These are phyloP conservation scores for Gynochthodes officinalis DNA, from an alignment of 257 asterid genomes.

Conservation along the genomic window DNA sequence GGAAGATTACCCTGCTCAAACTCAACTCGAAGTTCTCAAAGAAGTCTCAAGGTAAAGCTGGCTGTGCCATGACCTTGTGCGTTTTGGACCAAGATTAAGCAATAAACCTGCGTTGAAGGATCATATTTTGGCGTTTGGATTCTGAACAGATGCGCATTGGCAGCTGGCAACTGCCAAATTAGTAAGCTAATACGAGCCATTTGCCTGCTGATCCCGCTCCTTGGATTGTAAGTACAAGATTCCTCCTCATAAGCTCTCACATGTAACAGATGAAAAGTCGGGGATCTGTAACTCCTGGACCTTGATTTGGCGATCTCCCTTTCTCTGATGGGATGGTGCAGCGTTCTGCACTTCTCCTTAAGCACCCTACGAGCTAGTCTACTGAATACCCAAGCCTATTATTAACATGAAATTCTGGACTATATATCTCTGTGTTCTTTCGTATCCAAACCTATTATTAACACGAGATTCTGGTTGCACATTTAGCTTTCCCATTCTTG, in stretches of 20 bases:
- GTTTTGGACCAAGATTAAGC: background rate
- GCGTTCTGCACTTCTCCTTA: background rate
- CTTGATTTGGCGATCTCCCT: too few species aligned
- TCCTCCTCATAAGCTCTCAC: background rate
- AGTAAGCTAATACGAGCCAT: background rate
- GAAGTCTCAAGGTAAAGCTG: slow-evolving; percentile 1
- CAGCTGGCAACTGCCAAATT: background rate
- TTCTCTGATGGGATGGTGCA: background rate
- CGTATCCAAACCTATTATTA: too few species aligned
- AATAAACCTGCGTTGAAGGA: background rate
- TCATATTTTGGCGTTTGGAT: background rate
- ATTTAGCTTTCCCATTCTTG: background rate
- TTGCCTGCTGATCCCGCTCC: background rate
- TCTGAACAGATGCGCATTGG: background rate
- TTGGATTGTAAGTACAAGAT: background rate
- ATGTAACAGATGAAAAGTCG: background rate
- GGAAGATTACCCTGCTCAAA: background rate
- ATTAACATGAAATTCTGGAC: background rate
- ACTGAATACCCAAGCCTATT: too few species aligned
- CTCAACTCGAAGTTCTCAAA: background rate
- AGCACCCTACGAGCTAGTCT: background rate
- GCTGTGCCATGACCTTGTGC: background rate
- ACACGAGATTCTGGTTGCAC: too few species aligned
- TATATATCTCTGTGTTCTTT: background rate
- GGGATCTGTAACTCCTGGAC: too few species aligned